These are phyloP conservation scores for Edhazardia aedis DNA, from an alignment of 371 early-diverging fungal genomes.

Conservation along the genomic window DNA sequence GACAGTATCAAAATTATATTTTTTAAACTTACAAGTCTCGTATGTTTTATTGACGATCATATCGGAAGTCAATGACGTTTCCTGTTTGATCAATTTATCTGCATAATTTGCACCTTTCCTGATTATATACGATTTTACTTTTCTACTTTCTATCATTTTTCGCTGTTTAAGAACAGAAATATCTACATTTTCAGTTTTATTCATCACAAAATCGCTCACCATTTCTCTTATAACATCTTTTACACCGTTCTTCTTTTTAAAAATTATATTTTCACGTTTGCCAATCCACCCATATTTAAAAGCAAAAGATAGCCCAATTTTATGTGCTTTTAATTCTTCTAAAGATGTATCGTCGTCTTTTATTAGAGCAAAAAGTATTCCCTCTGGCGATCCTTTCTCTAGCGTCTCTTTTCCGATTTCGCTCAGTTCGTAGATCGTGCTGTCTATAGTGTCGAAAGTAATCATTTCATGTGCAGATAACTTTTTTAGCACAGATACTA, in stretches of 20 bases:
- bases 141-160: conserved; percentile 26
- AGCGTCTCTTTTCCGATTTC: conserved; percentile 25
- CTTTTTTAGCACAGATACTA: too few species aligned
- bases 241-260: conserved; percentile 6
- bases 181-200: conserved; percentile 6
- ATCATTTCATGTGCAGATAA: too few species aligned
- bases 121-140: conserved; percentile 21
- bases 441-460: too few species aligned
- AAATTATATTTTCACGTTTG: conserved; percentile 17
- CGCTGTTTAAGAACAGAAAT: conserved; percentile 35
- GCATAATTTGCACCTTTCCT: conserved; percentile 30
- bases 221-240: conserved; percentile 8
- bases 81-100: not conserved
- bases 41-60: conserved; percentile 14
- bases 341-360: conserved; percentile 4
- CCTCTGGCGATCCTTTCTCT: conserved; percentile 36
- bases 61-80: conserved; percentile 36
- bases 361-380: conserved; percentile 17
- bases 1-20: conserved; percentile 79
- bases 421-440: conserved; percentile 20
- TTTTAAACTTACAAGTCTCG: conserved; percentile 54
- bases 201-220: not conserved
- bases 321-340: conserved; percentile 4
- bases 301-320: conserved; percentile 22
- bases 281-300: conserved; percentile 36